Evolutionary conservation across 108 stramenopile species (phyloP), one percentile per base, ranked within the genome.

Genomic region (Discostella stelligeroides): DNA sequence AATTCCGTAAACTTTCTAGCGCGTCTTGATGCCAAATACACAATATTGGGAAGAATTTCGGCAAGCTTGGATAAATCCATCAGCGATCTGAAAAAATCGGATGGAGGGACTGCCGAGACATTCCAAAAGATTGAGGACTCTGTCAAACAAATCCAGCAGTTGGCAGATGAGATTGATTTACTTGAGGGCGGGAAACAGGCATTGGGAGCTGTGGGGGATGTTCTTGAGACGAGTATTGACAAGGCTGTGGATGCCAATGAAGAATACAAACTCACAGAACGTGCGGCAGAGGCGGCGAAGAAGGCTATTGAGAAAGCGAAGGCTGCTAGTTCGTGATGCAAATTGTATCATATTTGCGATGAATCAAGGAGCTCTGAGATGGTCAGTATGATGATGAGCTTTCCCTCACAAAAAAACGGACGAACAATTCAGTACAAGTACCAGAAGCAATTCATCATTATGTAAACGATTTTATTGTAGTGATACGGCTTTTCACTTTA

Each of bases 181-280:
- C 40, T 81, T 47, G 80, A 77, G 54, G 80, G 76, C 28, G 60
- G 75, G 18, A 76, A 77, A 41, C 80, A 81, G 56, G 80, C 76
- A 8, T 49, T 81, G 65, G 80, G 80, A 23, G 76, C 72, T 8
- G 63, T 81, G 25, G 80, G 80, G 30, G 80, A 81, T 30, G 63
- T 81, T 29, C 65, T 77, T 23, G 80, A 81, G 64, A 81, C 75
- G 40, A 66, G 65, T 58, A 71, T 81, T 42, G 71, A 76, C 46
- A 81, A 81, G 71, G 71, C 80, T 63, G 67, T 76, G 29, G 71
- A 64, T 64, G 71, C 72, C 27, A 81, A 81, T 69, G 47, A 48
- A 53, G 70, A 81, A 28, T 81, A 81, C 71, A 81, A 81, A 48
- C 56, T 81, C 20, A 77, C 80, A 1, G 80, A 81, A 30, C 70